Evolutionary conservation across 768 basidiomycete species (phyloP), one percentile per base, ranked within the genome.

Genomic region (Psilocybe azurescens): DNA sequence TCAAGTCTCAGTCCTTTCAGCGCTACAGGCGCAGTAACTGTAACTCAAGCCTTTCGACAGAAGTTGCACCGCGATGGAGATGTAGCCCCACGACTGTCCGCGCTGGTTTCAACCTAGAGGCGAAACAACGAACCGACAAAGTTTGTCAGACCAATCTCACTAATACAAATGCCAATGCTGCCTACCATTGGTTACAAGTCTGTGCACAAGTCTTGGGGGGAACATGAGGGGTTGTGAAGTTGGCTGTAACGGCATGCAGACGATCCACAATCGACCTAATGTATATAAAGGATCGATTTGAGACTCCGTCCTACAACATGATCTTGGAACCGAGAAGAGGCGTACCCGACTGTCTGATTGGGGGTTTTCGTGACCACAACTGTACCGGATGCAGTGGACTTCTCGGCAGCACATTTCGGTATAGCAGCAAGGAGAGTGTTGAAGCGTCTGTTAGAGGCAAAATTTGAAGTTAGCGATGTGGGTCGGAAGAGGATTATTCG

Each of bases 401-500:
- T 79, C 71, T 70, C 80, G 77, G 73, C 76, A 72, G 65, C 83
- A 84, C 83, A 84, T 84, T 44, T 64, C 46, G 58, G 53, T n/a
- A 63, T 54, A 58, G 52, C 47, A 38, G 39, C 48, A 56, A 39
- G 5, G 16, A 24, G 7, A 13, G 56, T 33, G 48, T 41, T 14
- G 30, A 53, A 16, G 41, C 14, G 59, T 60, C 53, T 56, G 54
- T 49, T 28, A 49, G 53, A 61, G 11, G 48, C 16, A 44, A 6
- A 9, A 32, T 33, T 53, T 32, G n/a, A 28, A 50, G 52, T 53
- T 14, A 53, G 20, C 33, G 14, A 53, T 53, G n/a, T 18, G 3
- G 30, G 13, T 38, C 18, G 14, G 11, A 18, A 36, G 5, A 39
- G 32, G 10, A 53, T 28, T 28, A 32, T 33, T 60, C 44, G 46